phyloP scores from a whole-genome alignment of 2,329 filamentous ascomycete genomes.

The Fusarium algeriense region DNA sequence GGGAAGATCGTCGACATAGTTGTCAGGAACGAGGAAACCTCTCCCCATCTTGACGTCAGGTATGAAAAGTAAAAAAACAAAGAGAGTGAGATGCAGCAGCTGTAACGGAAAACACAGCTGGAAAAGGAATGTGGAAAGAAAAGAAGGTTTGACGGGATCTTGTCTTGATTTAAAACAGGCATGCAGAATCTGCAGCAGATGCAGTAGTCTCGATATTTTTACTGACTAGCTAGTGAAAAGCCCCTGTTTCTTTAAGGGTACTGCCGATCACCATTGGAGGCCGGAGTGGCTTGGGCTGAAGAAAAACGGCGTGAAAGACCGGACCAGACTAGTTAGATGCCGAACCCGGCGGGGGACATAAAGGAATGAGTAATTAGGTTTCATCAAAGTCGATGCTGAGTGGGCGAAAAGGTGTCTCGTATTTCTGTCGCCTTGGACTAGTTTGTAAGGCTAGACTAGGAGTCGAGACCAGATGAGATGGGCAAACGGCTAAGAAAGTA shows the following conservation, averaged over 20 bases:
- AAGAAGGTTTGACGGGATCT: background rate
- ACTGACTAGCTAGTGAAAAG: background rate
- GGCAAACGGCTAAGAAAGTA: constrained; percentile 10
- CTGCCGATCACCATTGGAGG: constrained; percentile 12
- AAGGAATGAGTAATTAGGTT: background rate
- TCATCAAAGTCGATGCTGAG: background rate
- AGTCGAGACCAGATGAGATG: background rate
- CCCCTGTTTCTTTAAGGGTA: constrained; percentile 8
- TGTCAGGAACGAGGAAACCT: constrained; percentile 42
- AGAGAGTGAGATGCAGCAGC: background rate
- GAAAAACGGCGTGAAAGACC: background rate
- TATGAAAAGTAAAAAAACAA: background rate
- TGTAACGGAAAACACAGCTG: background rate
- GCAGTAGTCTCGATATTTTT: constrained; percentile 1
- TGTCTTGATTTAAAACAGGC: constrained; percentile 13
- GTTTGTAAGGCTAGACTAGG: background rate
- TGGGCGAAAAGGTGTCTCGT: background rate
- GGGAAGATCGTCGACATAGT: constrained; percentile 34
- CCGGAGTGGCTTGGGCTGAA: background rate
- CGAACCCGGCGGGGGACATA: background rate
- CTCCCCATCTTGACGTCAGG: constrained; percentile 34
- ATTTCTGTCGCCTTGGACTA: background rate
- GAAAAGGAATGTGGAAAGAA: constrained; percentile 7
- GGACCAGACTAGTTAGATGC: background rate
- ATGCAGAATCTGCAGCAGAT: constrained; percentile 17